These are phyloP conservation scores for Colletotrichum coccodes DNA, from an alignment of 2,329 filamentous ascomycete genomes.

Conservation along the genomic window DNA sequence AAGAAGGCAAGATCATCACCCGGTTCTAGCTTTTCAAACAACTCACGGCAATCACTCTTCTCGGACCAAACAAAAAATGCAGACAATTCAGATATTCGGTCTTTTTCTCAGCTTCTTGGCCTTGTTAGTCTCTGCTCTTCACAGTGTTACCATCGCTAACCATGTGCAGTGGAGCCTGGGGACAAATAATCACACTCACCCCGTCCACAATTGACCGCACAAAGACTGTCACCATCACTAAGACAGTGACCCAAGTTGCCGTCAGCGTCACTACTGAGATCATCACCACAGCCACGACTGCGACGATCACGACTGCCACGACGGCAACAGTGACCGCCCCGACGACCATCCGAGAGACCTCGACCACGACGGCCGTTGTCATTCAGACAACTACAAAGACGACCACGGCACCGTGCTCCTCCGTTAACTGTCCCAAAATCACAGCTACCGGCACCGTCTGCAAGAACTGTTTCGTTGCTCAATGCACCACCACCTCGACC, in stretches of 20 bases:
- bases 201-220: conserved; percentile 19
- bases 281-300: neutral
- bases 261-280: neutral
- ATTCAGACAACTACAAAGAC: conserved; percentile 2
- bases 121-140: neutral
- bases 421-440: conserved; percentile 44
- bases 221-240: neutral
- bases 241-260: neutral
- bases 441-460: conserved; percentile 43
- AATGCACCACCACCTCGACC: conserved; percentile 42
- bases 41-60: neutral
- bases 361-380: neutral
- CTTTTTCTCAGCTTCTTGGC: neutral
- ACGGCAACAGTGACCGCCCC: neutral
- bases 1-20: neutral
- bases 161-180: neutral
- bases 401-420: conserved; percentile 10
- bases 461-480: conserved; percentile 43
- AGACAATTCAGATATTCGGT: neutral
- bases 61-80: neutral
- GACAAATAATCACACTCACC: conserved; percentile 18
- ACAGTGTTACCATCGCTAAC: neutral
- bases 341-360: conserved; percentile 4
- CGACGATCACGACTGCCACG: neutral
- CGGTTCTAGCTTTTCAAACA: too few species aligned